Percentiles rank a stretch among this genome's conserved stretches.
Evolutionary conservation across 2,329 filamentous ascomycete genomes (phyloP).

Genomic region (Scedosporium minutisporum): DNA sequence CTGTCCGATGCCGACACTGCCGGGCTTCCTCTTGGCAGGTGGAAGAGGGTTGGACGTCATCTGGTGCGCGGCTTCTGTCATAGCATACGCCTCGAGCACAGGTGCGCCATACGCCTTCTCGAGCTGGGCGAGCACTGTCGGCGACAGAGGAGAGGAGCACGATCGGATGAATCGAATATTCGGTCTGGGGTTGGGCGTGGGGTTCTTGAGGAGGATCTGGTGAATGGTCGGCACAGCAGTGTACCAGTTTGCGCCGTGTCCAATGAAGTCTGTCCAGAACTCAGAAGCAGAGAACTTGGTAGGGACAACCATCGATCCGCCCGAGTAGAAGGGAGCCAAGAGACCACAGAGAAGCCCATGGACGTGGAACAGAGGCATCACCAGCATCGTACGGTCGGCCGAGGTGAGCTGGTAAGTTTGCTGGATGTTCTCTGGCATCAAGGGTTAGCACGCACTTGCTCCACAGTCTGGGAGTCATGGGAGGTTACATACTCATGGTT

Average conservation of each 20-base stretch:
- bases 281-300: constrained; percentile 69
- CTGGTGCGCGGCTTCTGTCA: constrained; percentile 83
- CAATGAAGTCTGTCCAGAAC: constrained; percentile 72
- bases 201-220: constrained; percentile 72
- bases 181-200: constrained; percentile 57
- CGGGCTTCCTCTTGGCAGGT: constrained; percentile 63
- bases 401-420: constrained; percentile 64
- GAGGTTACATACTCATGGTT: constrained; percentile 55
- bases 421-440: constrained; percentile 57
- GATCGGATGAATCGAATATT: constrained; percentile 79
- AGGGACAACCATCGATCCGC: constrained; percentile 72
- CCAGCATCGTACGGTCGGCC: constrained; percentile 69
- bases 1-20: constrained; percentile 73
- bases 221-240: constrained; percentile 90
- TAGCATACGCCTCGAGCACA: constrained; percentile 82
- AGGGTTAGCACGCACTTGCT: not conserved
- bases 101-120: constrained; percentile 68
- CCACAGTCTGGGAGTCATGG: constrained; percentile 1
- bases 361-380: constrained; percentile 88
- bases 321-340: constrained; percentile 64
- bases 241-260: constrained; percentile 78
- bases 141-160: constrained; percentile 74
- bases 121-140: constrained; percentile 70
- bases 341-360: constrained; percentile 80
- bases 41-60: constrained; percentile 72